These are phyloP conservation scores for Pilatotrama ljubarskyi DNA, from an alignment of 768 basidiomycete species.

Conservation along the genomic window DNA sequence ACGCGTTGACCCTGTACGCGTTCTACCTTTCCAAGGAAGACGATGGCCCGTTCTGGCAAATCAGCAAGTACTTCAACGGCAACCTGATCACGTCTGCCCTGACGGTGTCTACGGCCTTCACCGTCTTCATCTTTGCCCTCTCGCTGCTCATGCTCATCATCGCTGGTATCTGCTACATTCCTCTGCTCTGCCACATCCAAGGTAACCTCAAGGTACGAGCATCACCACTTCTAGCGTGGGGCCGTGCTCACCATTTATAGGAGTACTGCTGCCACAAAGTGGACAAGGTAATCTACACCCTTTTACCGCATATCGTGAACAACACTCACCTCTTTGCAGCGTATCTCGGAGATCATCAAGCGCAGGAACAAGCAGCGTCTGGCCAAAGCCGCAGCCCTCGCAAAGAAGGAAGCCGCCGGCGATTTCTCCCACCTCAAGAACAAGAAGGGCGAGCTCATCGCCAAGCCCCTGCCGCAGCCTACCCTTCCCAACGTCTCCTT, in stretches of 20 bases:
- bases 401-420: slow-evolving; percentile 88
- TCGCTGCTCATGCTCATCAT: slow-evolving; percentile 79
- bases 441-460: slow-evolving; percentile 84
- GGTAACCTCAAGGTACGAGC: slow-evolving; percentile 87
- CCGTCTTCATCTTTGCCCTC: slow-evolving; percentile 83
- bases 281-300: slow-evolving; percentile 69
- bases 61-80: slow-evolving; percentile 77
- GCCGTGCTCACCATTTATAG: slow-evolving; percentile 37
- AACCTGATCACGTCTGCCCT: slow-evolving; percentile 76
- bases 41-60: slow-evolving; percentile 60
- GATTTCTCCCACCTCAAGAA: slow-evolving; percentile 91
- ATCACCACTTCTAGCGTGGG: not conserved
- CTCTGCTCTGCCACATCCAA: slow-evolving; percentile 92
- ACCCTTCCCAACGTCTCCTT: slow-evolving; percentile 92
- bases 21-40: slow-evolving; percentile 66
- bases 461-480: slow-evolving; percentile 85
- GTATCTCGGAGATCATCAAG: slow-evolving; percentile 92
- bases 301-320: slow-evolving; percentile 14
- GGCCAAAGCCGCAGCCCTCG: slow-evolving; percentile 75
- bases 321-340: slow-evolving; percentile 44
- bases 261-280: slow-evolving; percentile 99
- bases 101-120: slow-evolving; percentile 88
- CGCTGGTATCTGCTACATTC: slow-evolving; percentile 88
- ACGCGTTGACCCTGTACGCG: slow-evolving; percentile 94
- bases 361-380: slow-evolving; percentile 86